Percentiles rank a stretch among this genome's conserved stretches.
These are phyloP conservation scores for Hemisphaericaspora xylofermentans DNA, from an alignment of 1,139 yeast species.

Conservation along the genomic window DNA sequence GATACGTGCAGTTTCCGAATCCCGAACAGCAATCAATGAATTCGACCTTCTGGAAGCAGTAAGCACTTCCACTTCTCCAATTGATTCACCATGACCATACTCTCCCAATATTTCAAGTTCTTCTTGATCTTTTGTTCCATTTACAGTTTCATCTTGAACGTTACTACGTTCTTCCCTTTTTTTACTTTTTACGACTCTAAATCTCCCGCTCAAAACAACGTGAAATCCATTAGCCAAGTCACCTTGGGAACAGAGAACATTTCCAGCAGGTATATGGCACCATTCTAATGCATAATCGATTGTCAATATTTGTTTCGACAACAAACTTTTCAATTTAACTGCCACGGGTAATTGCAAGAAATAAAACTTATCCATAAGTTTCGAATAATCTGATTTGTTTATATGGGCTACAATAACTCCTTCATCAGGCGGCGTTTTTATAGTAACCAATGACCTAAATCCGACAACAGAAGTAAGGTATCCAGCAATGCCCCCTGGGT, in stretches of 20 bases:
- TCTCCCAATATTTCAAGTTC: slow-evolving; percentile 59
- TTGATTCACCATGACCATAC: slow-evolving; percentile 89
- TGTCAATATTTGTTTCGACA: slow-evolving; percentile 67
- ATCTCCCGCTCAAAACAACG: slow-evolving; percentile 85
- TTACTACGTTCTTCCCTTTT: slow-evolving; percentile 7
- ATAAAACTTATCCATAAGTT: slow-evolving; percentile 72
- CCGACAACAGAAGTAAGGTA: slow-evolving; percentile 81
- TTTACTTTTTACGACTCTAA: slow-evolving; percentile 57
- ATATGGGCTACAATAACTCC: slow-evolving; percentile 70
- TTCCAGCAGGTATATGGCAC: slow-evolving; percentile 89
- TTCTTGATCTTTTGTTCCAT: slow-evolving; percentile 20
- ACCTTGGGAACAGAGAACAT: slow-evolving; percentile 74
- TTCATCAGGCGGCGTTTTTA: slow-evolving; percentile 54
- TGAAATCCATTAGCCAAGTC: slow-evolving; percentile 92
- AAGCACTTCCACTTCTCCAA: slow-evolving; percentile 93
- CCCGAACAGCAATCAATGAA: slow-evolving; percentile 85
- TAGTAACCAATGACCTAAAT: slow-evolving; percentile 71
- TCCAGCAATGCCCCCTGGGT: slow-evolving; percentile 85
- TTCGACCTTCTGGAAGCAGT: slow-evolving; percentile 76
- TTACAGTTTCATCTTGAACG: slow-evolving; percentile 6
- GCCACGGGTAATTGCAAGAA: slow-evolving; percentile 78
- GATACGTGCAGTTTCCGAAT: slow-evolving; percentile 88
- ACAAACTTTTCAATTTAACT: slow-evolving; percentile 59
- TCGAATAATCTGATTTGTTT: slow-evolving; percentile 60
- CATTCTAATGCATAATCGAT: slow-evolving; percentile 93